These are phyloP conservation scores for Claviceps maximensis DNA, from an alignment of 2,329 filamentous ascomycete species.

Conservation along the genomic window DNA sequence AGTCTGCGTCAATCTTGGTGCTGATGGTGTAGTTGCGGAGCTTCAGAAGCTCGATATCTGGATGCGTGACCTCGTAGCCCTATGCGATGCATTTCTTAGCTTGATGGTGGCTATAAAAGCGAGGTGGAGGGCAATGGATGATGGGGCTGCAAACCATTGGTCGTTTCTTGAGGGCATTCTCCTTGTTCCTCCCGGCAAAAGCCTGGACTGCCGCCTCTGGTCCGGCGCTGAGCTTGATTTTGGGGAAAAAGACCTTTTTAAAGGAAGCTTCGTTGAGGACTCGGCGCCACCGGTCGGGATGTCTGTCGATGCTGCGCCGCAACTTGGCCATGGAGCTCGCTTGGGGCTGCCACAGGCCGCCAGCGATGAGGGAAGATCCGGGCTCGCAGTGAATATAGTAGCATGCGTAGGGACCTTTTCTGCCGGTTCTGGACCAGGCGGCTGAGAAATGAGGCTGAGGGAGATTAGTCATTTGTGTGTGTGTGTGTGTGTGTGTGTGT, in stretches of 20 bases:
- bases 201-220: conserved; percentile 48
- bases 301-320: conserved; percentile 61
- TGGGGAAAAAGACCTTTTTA: conserved; percentile 49
- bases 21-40: conserved; percentile 67
- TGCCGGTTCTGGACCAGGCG: conserved; percentile 75
- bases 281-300: conserved; percentile 55
- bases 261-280: conserved; percentile 50
- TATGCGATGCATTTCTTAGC: conserved; percentile 20
- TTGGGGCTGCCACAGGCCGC: conserved; percentile 72
- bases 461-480: neutral
- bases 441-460: conserved; percentile 65
- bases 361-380: conserved; percentile 57
- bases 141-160: conserved; percentile 51
- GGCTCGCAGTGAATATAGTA: conserved; percentile 83
- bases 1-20: conserved; percentile 49
- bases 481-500: neutral
- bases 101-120: neutral
- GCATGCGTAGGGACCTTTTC: conserved; percentile 75
- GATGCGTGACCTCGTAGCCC: conserved; percentile 63
- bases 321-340: conserved; percentile 50
- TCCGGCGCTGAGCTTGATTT: conserved; percentile 18
- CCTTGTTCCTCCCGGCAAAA: conserved; percentile 57
- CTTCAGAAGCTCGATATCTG: conserved; percentile 68
- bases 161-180: conserved; percentile 68
- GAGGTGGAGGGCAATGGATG: neutral